These are phyloP conservation scores for Acanthamoeba castellanii DNA, from an alignment of 208 protist species.

Conservation along the genomic window DNA sequence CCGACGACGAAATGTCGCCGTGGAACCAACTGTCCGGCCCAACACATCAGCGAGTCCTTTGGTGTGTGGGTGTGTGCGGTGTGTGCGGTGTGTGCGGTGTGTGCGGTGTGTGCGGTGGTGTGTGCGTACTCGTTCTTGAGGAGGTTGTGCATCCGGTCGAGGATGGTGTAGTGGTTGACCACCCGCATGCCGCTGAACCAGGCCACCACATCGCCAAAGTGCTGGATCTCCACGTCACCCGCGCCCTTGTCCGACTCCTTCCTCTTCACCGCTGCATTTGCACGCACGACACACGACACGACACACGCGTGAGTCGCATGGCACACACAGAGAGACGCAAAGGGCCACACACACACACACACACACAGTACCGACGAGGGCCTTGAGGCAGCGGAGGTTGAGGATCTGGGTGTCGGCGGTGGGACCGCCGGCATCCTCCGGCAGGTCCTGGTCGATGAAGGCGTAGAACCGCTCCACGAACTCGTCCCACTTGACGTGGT, in stretches of 20 bases:
- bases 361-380: slow-evolving; percentile 5
- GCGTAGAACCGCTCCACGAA: slow-evolving; percentile 29
- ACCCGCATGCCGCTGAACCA: slow-evolving; percentile 34
- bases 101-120: not conserved
- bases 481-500: slow-evolving; percentile 62
- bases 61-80: not conserved
- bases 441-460: slow-evolving; percentile 17
- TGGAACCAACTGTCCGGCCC: slow-evolving; percentile 34
- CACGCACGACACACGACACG: not conserved
- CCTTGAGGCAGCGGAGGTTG: slow-evolving; percentile 57
- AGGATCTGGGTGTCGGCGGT: not conserved
- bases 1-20: slow-evolving; percentile 14
- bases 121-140: not conserved
- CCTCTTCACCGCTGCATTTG: not conserved
- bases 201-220: slow-evolving; percentile 35
- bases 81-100: not conserved
- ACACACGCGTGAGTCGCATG: too few relatives aligned
- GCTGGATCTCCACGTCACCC: slow-evolving; percentile 23
- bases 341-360: too few relatives aligned
- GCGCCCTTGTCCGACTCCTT: not conserved
- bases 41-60: too few relatives aligned
- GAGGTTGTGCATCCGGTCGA: slow-evolving; percentile 6
- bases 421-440: not conserved
- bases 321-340: not conserved
- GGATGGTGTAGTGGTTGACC: slow-evolving; percentile 2